These are phyloP conservation scores for Teunomyces kruisii DNA, from an alignment of 805 yeast genomes.

Conservation along the genomic window DNA sequence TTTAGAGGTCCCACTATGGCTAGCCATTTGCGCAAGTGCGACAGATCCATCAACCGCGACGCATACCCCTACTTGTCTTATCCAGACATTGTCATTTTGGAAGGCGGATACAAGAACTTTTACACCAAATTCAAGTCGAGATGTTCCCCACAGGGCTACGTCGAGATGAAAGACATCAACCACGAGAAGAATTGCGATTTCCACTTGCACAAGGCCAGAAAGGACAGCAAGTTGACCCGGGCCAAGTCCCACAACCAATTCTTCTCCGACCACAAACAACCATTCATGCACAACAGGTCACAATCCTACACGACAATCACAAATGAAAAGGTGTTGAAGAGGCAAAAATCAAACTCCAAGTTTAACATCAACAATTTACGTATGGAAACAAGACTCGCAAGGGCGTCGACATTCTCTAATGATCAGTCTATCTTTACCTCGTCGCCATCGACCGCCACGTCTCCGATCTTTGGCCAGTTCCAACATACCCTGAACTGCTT, in stretches of 20 bases:
- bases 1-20: slow-evolving; percentile 96
- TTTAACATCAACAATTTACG: slow-evolving; percentile 8
- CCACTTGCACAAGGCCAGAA: slow-evolving; percentile 45
- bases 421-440: slow-evolving; percentile 18
- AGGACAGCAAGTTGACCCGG: slow-evolving; percentile 40
- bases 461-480: slow-evolving; percentile 5
- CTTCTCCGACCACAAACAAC: slow-evolving; percentile 4
- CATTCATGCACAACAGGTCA: slow-evolving; percentile 21
- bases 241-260: slow-evolving; percentile 34
- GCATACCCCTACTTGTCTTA: slow-evolving; percentile 78
- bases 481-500: neutral
- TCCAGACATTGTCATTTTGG: slow-evolving; percentile 85
- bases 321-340: slow-evolving; percentile 29
- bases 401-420: slow-evolving; percentile 28
- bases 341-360: slow-evolving; percentile 25
- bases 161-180: slow-evolving; percentile 69
- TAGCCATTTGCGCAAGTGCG: slow-evolving; percentile 76
- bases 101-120: slow-evolving; percentile 88
- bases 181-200: slow-evolving; percentile 42
- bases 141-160: slow-evolving; percentile 77
- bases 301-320: slow-evolving; percentile 31
- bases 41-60: slow-evolving; percentile 69
- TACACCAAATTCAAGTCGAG: slow-evolving; percentile 55
- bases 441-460: slow-evolving; percentile 7
- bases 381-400: slow-evolving; percentile 13